These are phyloP conservation scores for Conoideocrella luteorostrata DNA, from an alignment of 2,329 filamentous ascomycete species.

Conservation along the genomic window DNA sequence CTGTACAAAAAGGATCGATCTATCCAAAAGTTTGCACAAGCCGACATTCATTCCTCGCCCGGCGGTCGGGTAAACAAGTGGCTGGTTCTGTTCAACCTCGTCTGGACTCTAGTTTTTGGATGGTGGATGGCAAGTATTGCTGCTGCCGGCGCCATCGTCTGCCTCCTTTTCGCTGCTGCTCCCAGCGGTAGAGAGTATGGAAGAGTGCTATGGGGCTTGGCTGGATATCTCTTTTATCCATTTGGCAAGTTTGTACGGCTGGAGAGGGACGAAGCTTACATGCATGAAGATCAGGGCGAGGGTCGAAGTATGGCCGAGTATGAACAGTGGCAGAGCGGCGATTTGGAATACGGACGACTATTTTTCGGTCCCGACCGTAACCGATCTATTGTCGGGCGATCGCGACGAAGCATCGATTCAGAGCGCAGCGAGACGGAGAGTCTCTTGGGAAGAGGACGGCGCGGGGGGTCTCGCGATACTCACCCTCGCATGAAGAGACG, in stretches of 20 bases:
- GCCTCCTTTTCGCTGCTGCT: slow-evolving; percentile 71
- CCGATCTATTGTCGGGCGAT: slow-evolving; percentile 77
- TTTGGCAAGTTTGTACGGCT: slow-evolving; percentile 95
- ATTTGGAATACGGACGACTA: slow-evolving; percentile 88
- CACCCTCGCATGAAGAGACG: slow-evolving; percentile 61
- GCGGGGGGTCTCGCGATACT: slow-evolving; percentile 38
- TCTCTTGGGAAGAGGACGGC: slow-evolving; percentile 60
- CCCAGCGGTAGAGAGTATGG: slow-evolving; percentile 83
- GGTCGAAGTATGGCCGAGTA: slow-evolving; percentile 97
- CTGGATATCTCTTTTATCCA: slow-evolving; percentile 86
- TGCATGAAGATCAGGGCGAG: slow-evolving; percentile 91
- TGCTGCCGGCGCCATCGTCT: slow-evolving; percentile 66
- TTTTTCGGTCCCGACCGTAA: slow-evolving; percentile 84
- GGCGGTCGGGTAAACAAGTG: slow-evolving; percentile 79
- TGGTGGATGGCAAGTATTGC: slow-evolving; percentile 89
- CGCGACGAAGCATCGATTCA: slow-evolving; percentile 84
- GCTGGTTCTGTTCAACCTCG: slow-evolving; percentile 79
- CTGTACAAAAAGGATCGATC: slow-evolving; percentile 97
- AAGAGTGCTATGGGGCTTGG: slow-evolving; percentile 73
- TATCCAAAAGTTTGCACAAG: slow-evolving; percentile 92
- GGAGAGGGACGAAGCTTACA: slow-evolving; percentile 87
- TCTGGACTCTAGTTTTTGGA: slow-evolving; percentile 88
- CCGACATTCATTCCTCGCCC: slow-evolving; percentile 91
- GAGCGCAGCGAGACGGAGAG: slow-evolving; percentile 80
- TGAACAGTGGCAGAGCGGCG: slow-evolving; percentile 97